Conservation (phyloP, 2,329 filamentous ascomycete species). For the Alternaria postmessia region DNA sequence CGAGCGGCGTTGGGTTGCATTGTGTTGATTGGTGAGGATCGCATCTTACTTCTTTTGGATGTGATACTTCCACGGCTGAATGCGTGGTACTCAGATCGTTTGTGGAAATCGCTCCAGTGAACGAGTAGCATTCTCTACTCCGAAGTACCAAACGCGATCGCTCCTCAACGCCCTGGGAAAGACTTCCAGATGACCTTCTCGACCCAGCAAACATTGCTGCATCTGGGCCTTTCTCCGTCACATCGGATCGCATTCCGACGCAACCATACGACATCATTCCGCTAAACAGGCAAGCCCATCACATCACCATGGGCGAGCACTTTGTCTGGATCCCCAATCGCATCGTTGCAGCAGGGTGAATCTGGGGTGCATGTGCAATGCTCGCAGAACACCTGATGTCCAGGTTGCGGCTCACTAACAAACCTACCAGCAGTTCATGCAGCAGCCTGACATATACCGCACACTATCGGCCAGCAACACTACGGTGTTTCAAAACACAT, state of each 20-base stretch:
- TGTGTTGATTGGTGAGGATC: slow-evolving; percentile 3
- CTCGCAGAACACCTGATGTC: background rate
- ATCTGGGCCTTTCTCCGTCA: slow-evolving; percentile 5
- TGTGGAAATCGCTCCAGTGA: slow-evolving; percentile 8
- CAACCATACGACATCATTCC: background rate
- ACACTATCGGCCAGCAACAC: background rate
- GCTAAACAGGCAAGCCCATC: slow-evolving; percentile 3
- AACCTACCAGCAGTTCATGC: slow-evolving; percentile 13
- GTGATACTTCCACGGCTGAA: slow-evolving; percentile 10
- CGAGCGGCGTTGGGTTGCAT: slow-evolving; percentile 6
- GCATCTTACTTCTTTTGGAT: background rate
- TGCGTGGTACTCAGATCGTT: slow-evolving; percentile 3
- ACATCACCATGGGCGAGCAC: slow-evolving; percentile 3
- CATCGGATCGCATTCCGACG: slow-evolving; percentile 2
- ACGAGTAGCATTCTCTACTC: background rate
- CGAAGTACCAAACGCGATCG: slow-evolving; percentile 1
- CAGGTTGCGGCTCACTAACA: background rate
- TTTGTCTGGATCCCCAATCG: background rate
- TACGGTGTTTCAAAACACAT: slow-evolving; percentile 18
- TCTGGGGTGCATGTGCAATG: background rate
- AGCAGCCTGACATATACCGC: slow-evolving; percentile 8
- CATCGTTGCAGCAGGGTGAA: background rate
- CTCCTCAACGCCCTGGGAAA: background rate
- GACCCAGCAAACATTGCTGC: slow-evolving; percentile 11
- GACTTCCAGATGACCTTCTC: slow-evolving; percentile 10